Evolutionary conservation across 2,329 filamentous ascomycete genomes (phyloP), one percentile per base, ranked within the genome.

Genomic region (Rachicladosporium sp.): DNA sequence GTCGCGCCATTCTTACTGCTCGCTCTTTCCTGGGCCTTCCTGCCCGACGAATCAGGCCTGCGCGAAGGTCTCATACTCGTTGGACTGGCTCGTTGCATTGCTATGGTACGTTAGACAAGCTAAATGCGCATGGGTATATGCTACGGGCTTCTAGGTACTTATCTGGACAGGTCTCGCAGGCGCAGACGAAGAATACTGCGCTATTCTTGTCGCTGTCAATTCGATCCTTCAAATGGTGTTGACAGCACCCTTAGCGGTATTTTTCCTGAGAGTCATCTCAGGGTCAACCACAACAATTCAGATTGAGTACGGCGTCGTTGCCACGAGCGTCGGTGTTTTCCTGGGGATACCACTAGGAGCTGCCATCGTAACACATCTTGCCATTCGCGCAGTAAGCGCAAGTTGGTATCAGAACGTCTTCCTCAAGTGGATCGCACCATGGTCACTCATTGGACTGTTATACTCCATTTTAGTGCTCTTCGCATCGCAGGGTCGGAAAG

Each of bases 381-480:
- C 57, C 0, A 58, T 91, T 4, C 71, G 0, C 31, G 76, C 1
- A 0, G n/a, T n/a, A 73, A 76, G 2, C 56, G 67, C 1, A 60
- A 62, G 62, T 0, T 79, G 73, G 68, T 93, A 86, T 55, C 68
- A 83, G 19, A 54, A 64, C 2, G 66, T 71, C 1, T 89, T 93
- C 55, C 55, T 93, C 9, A 73, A 70, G 29, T 76, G 71, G 53
- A 65, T 75, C 2, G 71, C 76, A 0, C 86, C 86, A 0, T 80
- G 75, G 70, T 89, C 83, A 0, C 69, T 93, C 1, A 73, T 93
- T 46, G 86, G 85, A 1, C 69, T 94, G 2, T 64, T 93, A 1
- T 93, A 87, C 64, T 93, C 86, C 1, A 89, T 93, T 49, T 58
- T 89, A 4, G 76, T 93, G 1, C 69, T 93, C 1, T 93, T 93